These are phyloP conservation scores for Luffa acutangula DNA, from an alignment of 306 rosid species.

Conservation along the genomic window DNA sequence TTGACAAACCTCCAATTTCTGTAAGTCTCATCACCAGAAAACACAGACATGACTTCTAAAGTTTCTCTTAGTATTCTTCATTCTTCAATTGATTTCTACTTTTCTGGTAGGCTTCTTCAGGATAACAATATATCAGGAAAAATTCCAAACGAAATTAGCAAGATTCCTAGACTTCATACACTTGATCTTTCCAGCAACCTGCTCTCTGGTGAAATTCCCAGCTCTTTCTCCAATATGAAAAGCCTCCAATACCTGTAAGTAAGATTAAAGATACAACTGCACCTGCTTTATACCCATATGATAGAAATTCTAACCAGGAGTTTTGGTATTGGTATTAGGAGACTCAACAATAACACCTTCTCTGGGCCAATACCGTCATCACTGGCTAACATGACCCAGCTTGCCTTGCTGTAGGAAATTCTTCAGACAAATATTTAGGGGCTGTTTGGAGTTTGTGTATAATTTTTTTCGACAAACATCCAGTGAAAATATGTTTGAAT, in stretches of 20 bases:
- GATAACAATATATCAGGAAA: conserved; percentile 65
- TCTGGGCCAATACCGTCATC: conserved; percentile 71
- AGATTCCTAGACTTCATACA: conserved; percentile 62
- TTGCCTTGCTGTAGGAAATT: conserved; percentile 49
- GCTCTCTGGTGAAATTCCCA: conserved; percentile 63
- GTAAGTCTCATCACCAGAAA: conserved; percentile 33
- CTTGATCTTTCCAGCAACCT: conserved; percentile 75
- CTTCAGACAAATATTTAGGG: background rate
- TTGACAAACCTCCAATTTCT: conserved; percentile 60
- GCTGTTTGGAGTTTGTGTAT: conserved; percentile 14
- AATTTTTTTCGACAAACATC: background rate
- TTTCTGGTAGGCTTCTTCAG: conserved; percentile 49
- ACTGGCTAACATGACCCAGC: conserved; percentile 63
- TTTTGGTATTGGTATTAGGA: conserved; percentile 33
- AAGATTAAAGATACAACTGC: background rate
- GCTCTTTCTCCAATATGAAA: conserved; percentile 48
- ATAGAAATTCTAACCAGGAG: background rate
- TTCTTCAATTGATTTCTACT: background rate
- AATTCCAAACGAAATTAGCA: conserved; percentile 67
- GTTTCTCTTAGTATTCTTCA: background rate
- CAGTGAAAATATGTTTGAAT: background rate
- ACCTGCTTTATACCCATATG: background rate
- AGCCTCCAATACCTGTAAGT: conserved; percentile 79
- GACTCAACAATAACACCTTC: conserved; percentile 73
- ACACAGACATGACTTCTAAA: background rate